Base-by-base conservation (phyloP, 2,329 filamentous ascomycete genomes). In the Aspergillus ochraceus region DNA sequence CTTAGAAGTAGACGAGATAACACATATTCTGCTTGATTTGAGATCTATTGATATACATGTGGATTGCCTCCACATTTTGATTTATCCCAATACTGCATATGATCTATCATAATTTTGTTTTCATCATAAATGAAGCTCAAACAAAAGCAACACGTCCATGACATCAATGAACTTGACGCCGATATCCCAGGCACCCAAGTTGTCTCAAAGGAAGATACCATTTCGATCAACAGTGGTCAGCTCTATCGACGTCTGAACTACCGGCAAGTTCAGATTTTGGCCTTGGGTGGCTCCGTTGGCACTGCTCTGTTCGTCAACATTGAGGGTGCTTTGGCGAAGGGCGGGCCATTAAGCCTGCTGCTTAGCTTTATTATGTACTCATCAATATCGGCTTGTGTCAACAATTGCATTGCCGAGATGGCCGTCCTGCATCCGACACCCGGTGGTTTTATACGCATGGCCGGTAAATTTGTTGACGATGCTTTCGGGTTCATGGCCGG, bases 371-470 rank as follows among this genome's bases (percentile, higher is more conserved):
- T 60, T 1, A 52, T 70, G 14, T 66, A 73, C 57, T 70, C 66
- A 52, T 68, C 67, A 26, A 67, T 77, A 19, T 60, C 77, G 29
- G 72, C 67, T 39, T 65, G 76, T 58, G 68, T 77, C 39, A 77
- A 75, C 63, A 76, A 77, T 66, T 75, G 69, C 53, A 68, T 77
- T 14, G 79, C 79, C 36, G 80, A 82, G 62, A 80, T 81, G 79
- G 71, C 73, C 12, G 30, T 32, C 10, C 30, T 14, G 76, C 72
- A 6, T 78, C 74, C 30, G 71, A 76, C 64, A 79, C 79, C 17
- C 19, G 74, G 74, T 29, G 75, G 72, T 0, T 79, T 79, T 55
- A 73, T 80, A 49, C 74, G 75, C 14, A 66, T 79, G 52, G 76
- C 74, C 9, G 71, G 76, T 20, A 72, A 76, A 64, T 81, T 76